Conservation (phyloP, 1,284 basidiomycete species). For the Tylopilus orsonianus region DNA sequence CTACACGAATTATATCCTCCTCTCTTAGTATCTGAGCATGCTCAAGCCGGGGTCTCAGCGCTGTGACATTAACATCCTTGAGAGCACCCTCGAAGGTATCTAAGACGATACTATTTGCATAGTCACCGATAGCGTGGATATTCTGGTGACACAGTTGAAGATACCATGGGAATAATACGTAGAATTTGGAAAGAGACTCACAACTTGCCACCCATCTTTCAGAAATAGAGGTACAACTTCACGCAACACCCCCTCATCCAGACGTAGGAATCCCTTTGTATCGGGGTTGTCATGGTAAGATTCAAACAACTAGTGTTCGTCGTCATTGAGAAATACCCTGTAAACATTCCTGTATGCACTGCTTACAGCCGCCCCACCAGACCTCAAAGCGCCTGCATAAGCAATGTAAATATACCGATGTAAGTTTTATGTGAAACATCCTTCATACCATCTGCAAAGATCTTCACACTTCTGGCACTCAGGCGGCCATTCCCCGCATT, state of each 20-base stretch:
- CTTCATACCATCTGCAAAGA: constrained; percentile 77
- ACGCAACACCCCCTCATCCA: constrained; percentile 61
- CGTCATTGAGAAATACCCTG: background rate
- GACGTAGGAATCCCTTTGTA: constrained; percentile 77
- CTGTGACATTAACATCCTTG: constrained; percentile 54
- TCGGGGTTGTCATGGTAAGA: constrained; percentile 81
- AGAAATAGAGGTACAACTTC: constrained; percentile 69
- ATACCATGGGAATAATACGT: constrained; percentile 1
- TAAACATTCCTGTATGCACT: constrained; percentile 15
- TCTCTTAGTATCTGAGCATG: constrained; percentile 85
- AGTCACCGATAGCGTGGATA: constrained; percentile 89
- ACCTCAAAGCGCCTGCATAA: constrained; percentile 75
- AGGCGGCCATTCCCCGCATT: constrained; percentile 60
- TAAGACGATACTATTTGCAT: constrained; percentile 82
- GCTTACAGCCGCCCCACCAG: constrained; percentile 84
- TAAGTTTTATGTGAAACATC: background rate
- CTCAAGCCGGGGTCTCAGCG: constrained; percentile 80
- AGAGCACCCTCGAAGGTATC: constrained; percentile 77
- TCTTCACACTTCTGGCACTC: constrained; percentile 80
- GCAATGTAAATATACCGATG: background rate
- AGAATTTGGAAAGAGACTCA: constrained; percentile 39
- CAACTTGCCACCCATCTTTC: constrained; percentile 78
- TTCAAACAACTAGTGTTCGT: constrained; percentile 53
- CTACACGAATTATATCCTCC: constrained; percentile 73
- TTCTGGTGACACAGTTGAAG: constrained; percentile 50